Base-by-base conservation (phyloP, 1,284 basidiomycete genomes). In the Heterobasidion irregulare region DNA sequence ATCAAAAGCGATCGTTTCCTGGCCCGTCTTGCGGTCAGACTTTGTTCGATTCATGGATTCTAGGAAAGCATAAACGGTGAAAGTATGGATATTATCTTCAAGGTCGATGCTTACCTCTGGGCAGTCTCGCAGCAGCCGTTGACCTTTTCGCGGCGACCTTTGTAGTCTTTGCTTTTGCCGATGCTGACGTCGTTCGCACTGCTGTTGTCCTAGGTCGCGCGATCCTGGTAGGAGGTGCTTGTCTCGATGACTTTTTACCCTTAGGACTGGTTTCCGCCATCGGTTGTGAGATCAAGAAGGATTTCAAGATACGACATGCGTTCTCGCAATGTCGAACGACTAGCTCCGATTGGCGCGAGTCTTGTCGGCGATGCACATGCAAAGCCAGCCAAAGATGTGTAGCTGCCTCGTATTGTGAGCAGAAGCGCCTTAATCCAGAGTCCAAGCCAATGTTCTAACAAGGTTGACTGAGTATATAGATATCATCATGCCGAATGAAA, bases 371-470 rank as follows among this genome's bases (percentile, higher is more conserved):
- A 65, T 89, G 86, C 1, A 77, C 75, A 61, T 86, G 82, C 12
- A 89, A 66, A 0, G 81, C 79, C 44, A 79, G 65, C 84, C 84
- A 88, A n/a, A 89, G 70, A 59, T 84, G 76, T 2, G 73, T 68
- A 1, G 74, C 67, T 2, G 78, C 73, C 35, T 68, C 72, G 57
- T 83, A 80, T 62, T 84, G 79, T 2, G 66, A 60, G 38, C 70
- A 63, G 56, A 76, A 77, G 6, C 58, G 63, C 3, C 66, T 63
- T 6, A 83, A 66, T 0, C 60, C 63, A 0, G 52, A 52, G 60
- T 83, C 81, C 15, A 70, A 62, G 0, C 70, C 73, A 1, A 73
- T 55, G n/a, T 67, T 62, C 80, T 82, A 56, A n/a, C 15, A 26
- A 5, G 26, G 26, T 5, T 26, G 1, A 26, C 5, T 26, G 5